Conservation (phyloP, 768 basidiomycete species). For the Podaxis sp. region DNA sequence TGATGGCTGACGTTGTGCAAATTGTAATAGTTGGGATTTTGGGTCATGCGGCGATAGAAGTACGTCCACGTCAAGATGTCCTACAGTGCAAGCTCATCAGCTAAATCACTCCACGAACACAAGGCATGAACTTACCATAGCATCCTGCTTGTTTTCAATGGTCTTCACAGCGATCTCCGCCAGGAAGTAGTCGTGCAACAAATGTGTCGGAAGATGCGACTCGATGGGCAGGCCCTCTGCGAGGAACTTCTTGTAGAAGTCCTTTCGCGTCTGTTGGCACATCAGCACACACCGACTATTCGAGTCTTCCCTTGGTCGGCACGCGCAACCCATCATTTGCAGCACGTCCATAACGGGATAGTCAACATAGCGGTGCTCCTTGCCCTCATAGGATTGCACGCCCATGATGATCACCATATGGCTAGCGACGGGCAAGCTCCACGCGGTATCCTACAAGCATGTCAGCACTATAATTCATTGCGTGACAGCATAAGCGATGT, state of each 20-base stretch:
- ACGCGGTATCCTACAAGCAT: conserved; percentile 77
- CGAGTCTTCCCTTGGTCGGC: conserved; percentile 85
- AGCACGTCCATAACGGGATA: conserved; percentile 98
- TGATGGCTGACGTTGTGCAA: conserved; percentile 94
- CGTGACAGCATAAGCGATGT: too few relatives aligned
- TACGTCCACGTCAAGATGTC: conserved; percentile 99
- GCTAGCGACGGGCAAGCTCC: conserved; percentile 90
- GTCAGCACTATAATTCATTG: too few relatives aligned
- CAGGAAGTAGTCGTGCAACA: conserved; percentile 95
- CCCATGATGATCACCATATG: conserved; percentile 99
- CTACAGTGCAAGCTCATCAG: conserved; percentile 32
- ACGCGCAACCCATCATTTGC: conserved; percentile 98
- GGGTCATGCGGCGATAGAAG: conserved; percentile 96
- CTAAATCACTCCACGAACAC: background rate
- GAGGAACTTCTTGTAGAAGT: conserved; percentile 99
- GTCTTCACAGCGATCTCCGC: conserved; percentile 98
- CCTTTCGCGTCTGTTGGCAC: conserved; percentile 97
- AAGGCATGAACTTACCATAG: conserved; percentile 58
- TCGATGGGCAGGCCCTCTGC: conserved; percentile 96
- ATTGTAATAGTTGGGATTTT: conserved; percentile 96
- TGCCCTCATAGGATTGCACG: conserved; percentile 95
- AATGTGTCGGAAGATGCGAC: conserved; percentile 86
- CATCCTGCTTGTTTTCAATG: conserved; percentile 98
- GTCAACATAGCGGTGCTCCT: conserved; percentile 97
- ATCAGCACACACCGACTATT: conserved; percentile 93